Evolutionary conservation across 176 grass and related monocot species (phyloP), one percentile per base, ranked within the genome.

Genomic region (Carex cristatella): DNA sequence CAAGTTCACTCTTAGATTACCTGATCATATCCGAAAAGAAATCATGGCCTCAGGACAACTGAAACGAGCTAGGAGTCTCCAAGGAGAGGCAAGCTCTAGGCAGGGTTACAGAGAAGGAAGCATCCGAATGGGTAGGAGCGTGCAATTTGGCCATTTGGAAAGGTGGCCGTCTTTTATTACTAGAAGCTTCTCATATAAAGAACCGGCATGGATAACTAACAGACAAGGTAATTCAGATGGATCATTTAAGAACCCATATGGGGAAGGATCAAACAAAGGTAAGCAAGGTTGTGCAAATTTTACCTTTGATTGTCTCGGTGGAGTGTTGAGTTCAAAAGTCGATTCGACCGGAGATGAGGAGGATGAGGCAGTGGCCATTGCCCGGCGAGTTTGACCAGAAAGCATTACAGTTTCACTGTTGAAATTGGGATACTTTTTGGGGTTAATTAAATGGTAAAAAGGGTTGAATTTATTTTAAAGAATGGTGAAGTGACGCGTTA

Each of bases 1-100:
- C 64, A 89, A 87, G 75, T 97, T 90, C 90, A 97, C 94, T 62
- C 94, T 94, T 53, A 90, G 89, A 4, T 87, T 97, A 23, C 94
- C 94, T 30, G 86, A 97, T 42, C 88, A 89, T 87, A 86, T 97
- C 64, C 86, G 73, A 42, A 83, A 56, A 84, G 90, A 81, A 59
- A 90, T 97, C 78, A 65, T 94, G 6, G 58, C 92, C 35, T 74
- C 78, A 14, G 54, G 82, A 75, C 81, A 79, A 78, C 27, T 88
- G 13, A 68, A 88, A 42, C 86, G 86, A 2, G 71, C 86, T 4
- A 38, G 59, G 53, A 89, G 88, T 59, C 79, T 85, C 59, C 62
- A 32, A 8, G 84, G 80, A 19, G 88, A 89, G 19, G 70, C 70
- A 51, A 89, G 79, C 70, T 89, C 80, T n/a, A 38, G 79, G 60